Evolutionary conservation across 2,329 filamentous ascomycete genomes (phyloP).

Genomic region (Fusarium azukiicola): DNA sequence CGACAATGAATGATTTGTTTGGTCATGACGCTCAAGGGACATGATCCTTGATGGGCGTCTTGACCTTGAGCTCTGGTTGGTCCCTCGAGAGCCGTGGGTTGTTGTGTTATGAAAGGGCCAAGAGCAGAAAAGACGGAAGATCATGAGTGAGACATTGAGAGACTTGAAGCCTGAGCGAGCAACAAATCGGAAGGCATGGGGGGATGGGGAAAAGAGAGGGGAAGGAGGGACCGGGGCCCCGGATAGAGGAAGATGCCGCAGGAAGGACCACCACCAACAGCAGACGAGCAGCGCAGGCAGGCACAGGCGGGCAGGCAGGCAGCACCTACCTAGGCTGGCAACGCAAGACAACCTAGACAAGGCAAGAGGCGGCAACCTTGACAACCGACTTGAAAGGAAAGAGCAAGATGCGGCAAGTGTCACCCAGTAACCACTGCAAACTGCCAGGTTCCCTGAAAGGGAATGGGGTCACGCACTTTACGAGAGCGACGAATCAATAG

Average conservation of each 20-base stretch:
- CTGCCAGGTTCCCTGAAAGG: conserved; percentile 15
- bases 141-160: conserved; percentile 29
- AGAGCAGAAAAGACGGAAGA: conserved; percentile 18
- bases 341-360: background rate
- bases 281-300: conserved; percentile 14
- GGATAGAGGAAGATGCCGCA: conserved; percentile 35
- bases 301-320: background rate
- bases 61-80: background rate
- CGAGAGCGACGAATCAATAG: conserved; percentile 4
- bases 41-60: conserved; percentile 14
- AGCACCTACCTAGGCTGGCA: conserved; percentile 14
- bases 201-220: background rate
- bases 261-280: conserved; percentile 13
- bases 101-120: background rate
- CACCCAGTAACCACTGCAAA: conserved; percentile 6
- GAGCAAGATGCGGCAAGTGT: conserved; percentile 11
- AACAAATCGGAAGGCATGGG: conserved; percentile 43
- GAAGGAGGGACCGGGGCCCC: conserved; percentile 28
- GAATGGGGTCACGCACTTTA: conserved; percentile 19
- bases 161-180: conserved; percentile 20
- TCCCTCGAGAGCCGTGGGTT: background rate
- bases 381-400: conserved; percentile 4
- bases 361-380: conserved; percentile 8
- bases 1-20: background rate
- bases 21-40: background rate